These are phyloP conservation scores for Aureobasidium sp. DNA, from an alignment of 2,329 filamentous ascomycete species.

Conservation along the genomic window DNA sequence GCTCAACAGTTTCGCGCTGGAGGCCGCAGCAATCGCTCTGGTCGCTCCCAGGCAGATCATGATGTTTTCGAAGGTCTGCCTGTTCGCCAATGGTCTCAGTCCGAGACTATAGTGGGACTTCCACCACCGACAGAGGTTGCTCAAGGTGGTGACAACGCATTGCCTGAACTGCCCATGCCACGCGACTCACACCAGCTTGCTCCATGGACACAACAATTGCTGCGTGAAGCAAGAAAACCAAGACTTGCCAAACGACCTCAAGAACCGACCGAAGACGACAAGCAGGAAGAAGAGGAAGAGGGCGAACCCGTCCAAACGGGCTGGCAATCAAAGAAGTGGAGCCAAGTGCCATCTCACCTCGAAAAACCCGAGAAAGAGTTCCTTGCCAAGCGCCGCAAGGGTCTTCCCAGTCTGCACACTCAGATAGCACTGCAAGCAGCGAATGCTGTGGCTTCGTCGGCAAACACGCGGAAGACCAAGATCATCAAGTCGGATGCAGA, in stretches of 20 bases:
- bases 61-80: constrained; percentile 68
- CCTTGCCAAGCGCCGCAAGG: constrained; percentile 52
- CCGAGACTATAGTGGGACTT: constrained; percentile 37
- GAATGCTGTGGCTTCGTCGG: constrained; percentile 12
- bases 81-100: constrained; percentile 80
- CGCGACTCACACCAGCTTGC: constrained; percentile 72
- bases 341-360: constrained; percentile 45
- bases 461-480: constrained; percentile 64
- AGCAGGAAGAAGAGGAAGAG: constrained; percentile 31
- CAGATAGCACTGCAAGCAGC: constrained; percentile 19
- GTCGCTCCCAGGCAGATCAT: constrained; percentile 52
- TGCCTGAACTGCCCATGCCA: constrained; percentile 80
- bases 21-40: constrained; percentile 48
- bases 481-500: constrained; percentile 69
- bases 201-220: constrained; percentile 69
- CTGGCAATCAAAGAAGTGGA: constrained; percentile 51
- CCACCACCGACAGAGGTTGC: constrained; percentile 55
- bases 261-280: constrained; percentile 54
- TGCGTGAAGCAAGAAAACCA: constrained; percentile 72
- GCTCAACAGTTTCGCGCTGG: constrained; percentile 44
- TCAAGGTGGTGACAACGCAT: constrained; percentile 57
- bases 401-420: constrained; percentile 45
- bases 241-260: constrained; percentile 64
- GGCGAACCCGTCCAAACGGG: constrained; percentile 26
- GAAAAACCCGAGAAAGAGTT: constrained; percentile 53